phyloP scores from a whole-genome alignment of 1,284 basidiomycete genomes.

The Pseudozyma thailandica region DNA sequence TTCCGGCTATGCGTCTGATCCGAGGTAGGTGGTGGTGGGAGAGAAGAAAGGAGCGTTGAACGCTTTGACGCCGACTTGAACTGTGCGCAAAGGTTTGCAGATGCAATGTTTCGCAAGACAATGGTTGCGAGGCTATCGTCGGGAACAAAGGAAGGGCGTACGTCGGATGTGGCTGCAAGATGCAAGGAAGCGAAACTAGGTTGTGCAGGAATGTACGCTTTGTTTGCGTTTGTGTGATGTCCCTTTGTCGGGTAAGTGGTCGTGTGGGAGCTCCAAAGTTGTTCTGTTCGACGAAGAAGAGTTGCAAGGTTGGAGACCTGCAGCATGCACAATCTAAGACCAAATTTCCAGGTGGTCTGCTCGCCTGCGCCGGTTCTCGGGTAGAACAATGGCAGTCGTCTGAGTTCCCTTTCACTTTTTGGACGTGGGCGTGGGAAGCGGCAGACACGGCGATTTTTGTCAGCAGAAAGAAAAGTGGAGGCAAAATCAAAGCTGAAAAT shows the following conservation, averaged over 20 bases:
- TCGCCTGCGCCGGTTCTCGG: not conserved
- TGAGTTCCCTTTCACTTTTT: not conserved
- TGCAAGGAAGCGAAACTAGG: not conserved
- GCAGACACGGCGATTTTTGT: not conserved
- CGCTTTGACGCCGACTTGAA: constrained; percentile 2
- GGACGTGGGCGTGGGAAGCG: not conserved
- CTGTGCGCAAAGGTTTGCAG: not conserved
- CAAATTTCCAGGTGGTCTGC: not conserved
- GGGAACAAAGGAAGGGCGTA: constrained; percentile 1
- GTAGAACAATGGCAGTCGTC: not conserved
- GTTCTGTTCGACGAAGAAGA: not conserved
- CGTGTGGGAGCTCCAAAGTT: not conserved
- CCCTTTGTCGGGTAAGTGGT: not conserved
- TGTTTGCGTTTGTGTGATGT: not conserved
- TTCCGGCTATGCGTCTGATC: not conserved
- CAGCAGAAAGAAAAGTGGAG: not conserved
- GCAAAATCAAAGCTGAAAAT: not conserved
- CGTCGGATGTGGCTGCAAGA: constrained; percentile 1
- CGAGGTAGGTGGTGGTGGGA: constrained; percentile 2
- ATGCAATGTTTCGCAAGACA: not conserved
- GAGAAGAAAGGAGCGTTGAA: constrained; percentile 2
- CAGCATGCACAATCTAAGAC: not conserved
- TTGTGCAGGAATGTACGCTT: not conserved
- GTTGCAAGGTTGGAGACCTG: not conserved
- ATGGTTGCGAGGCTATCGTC: not conserved